Evolutionary conservation across 257 asterid genomes (phyloP).

Genomic region (Ballota nigra): DNA sequence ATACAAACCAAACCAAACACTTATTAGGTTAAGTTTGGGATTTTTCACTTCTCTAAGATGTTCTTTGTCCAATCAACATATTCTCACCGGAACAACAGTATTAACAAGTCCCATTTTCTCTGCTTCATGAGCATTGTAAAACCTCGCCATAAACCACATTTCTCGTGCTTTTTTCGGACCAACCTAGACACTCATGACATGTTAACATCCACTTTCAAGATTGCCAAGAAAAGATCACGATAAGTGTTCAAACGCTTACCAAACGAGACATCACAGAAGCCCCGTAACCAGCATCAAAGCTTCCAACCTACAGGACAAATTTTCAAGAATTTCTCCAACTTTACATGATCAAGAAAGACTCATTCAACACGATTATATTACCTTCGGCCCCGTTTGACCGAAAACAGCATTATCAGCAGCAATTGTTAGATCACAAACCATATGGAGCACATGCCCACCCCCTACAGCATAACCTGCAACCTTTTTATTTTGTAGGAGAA

Average conservation of each 20-base stretch:
- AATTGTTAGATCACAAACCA: slow-evolving; percentile 92
- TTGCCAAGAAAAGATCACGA: not conserved
- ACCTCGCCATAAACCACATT: slow-evolving; percentile 88
- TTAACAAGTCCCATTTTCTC: slow-evolving; percentile 96
- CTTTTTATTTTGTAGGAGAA: slow-evolving; percentile 36
- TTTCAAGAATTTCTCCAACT: not conserved
- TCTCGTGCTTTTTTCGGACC: slow-evolving; percentile 93
- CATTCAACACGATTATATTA: slow-evolving; percentile 14
- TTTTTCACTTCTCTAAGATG: not conserved
- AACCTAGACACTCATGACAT: slow-evolving; percentile 34
- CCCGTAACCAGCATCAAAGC: slow-evolving; percentile 98
- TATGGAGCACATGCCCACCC: slow-evolving; percentile 92
- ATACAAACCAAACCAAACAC: not conserved
- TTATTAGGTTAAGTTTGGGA: not conserved
- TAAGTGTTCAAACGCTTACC: slow-evolving; percentile 37
- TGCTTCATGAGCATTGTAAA: slow-evolving; percentile 83
- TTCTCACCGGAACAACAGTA: slow-evolving; percentile 81
- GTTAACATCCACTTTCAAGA: not conserved
- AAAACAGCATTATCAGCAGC: slow-evolving; percentile 94
- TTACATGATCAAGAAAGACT: not conserved
- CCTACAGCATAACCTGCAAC: slow-evolving; percentile 99
- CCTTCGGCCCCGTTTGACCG: slow-evolving; percentile 99
- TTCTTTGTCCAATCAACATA: not conserved
- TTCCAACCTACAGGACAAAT: slow-evolving; percentile 66
- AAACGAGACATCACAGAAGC: slow-evolving; percentile 87